Evolutionary conservation across 176 grass and related monocot species (phyloP).

Genomic region (Zizania latifolia): DNA sequence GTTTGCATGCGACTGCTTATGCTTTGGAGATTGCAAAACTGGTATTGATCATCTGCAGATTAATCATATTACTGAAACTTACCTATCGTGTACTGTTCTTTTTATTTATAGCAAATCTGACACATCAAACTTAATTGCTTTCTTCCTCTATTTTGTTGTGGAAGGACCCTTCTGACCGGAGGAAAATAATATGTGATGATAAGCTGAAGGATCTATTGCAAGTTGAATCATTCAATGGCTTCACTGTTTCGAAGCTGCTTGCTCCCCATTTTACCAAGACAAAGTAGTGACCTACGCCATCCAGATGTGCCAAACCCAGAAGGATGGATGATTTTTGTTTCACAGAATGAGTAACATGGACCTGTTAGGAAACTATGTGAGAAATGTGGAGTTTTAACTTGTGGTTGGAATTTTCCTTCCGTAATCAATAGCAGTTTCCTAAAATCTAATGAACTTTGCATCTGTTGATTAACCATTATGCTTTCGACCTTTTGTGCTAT

Average conservation of each 20-base stretch:
- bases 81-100: neutral
- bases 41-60: neutral
- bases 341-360: slow-evolving; percentile 42
- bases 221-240: slow-evolving; percentile 85
- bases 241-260: slow-evolving; percentile 74
- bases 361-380: slow-evolving; percentile 22
- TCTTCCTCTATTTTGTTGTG: slow-evolving; percentile 29
- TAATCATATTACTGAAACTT: neutral
- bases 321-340: slow-evolving; percentile 53
- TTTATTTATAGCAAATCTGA: slow-evolving; percentile 6
- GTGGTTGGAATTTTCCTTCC: slow-evolving; percentile 9
- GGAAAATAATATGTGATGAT: slow-evolving; percentile 92
- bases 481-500: neutral
- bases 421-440: slow-evolving; percentile 31
- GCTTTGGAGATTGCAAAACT: neutral
- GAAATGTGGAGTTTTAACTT: slow-evolving; percentile 29
- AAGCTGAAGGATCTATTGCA: slow-evolving; percentile 91
- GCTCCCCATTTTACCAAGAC: slow-evolving; percentile 84
- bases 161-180: slow-evolving; percentile 95
- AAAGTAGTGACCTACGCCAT: slow-evolving; percentile 27
- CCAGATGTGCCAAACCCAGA: slow-evolving; percentile 39
- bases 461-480: slow-evolving; percentile 7
- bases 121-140: neutral
- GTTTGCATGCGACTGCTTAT: neutral
- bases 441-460: neutral